Evolutionary conservation across 306 rosid genomes (phyloP).

Genomic region (Cicer chorassanicum): DNA sequence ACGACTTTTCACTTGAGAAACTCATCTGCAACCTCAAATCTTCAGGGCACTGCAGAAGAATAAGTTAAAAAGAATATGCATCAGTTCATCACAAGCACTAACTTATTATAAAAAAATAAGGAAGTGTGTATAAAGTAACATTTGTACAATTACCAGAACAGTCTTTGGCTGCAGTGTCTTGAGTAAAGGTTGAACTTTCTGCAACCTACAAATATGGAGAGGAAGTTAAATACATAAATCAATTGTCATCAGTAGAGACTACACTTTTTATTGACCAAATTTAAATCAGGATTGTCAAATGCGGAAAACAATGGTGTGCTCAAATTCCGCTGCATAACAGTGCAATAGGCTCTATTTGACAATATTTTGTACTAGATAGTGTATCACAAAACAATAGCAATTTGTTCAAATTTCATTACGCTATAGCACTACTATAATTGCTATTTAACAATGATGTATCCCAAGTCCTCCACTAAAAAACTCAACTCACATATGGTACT

Average conservation of each 20-base stretch:
- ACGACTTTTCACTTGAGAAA: constrained; percentile 52
- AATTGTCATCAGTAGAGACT: not conserved
- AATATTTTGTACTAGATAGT: too few species aligned
- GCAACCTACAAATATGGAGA: constrained; percentile 54
- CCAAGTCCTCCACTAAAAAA: constrained; percentile 2
- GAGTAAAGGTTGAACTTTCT: constrained; percentile 62
- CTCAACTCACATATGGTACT: not conserved
- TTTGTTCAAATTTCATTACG: too few species aligned
- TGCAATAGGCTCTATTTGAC: too few species aligned
- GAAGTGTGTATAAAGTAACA: not conserved
- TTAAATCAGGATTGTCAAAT: too few species aligned
- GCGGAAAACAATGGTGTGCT: too few species aligned
- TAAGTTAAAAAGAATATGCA: not conserved
- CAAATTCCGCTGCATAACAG: too few species aligned
- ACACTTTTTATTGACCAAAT: not conserved
- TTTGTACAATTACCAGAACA: constrained; percentile 58
- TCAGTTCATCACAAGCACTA: constrained; percentile 8
- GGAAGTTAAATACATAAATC: constrained; percentile 26
- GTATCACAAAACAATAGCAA: too few species aligned
- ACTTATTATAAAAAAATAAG: constrained; percentile 13
- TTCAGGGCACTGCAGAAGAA: constrained; percentile 63
- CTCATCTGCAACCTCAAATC: constrained; percentile 52
- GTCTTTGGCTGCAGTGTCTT: constrained; percentile 68
- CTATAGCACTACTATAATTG: too few species aligned
- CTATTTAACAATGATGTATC: too few species aligned